Percentiles rank a stretch among this genome's conserved stretches.
Conservation (phyloP, 306 rosid species). For the Cucurbita pepo region DNA sequence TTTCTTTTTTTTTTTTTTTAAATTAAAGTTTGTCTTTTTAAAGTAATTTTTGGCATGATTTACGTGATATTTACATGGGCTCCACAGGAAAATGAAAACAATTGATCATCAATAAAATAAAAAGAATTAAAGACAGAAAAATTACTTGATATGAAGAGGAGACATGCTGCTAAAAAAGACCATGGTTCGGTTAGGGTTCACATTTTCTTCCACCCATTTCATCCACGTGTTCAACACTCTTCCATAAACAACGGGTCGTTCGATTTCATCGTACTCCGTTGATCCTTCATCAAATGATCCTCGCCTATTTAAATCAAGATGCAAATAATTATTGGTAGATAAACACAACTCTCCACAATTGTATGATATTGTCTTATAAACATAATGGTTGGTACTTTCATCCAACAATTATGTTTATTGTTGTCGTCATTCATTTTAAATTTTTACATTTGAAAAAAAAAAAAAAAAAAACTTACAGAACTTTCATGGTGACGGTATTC, state of each 20-base stretch:
- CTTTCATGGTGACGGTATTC: conserved; percentile 70
- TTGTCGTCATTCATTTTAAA: no score
- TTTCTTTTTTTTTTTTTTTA: not conserved
- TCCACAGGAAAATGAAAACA: not conserved
- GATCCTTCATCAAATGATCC: conserved; percentile 75
- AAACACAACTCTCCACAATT: no score
- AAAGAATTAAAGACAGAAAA: not conserved
- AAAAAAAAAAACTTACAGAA: conserved; percentile 42
- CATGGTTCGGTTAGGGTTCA: conserved; percentile 60
- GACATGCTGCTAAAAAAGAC: conserved; percentile 84
- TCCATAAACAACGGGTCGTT: conserved; percentile 45
- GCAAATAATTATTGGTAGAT: no score
- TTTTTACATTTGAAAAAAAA: no score
- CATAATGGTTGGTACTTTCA: no score
- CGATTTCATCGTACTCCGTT: conserved; percentile 58
- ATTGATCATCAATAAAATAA: not conserved
- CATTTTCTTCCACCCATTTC: conserved; percentile 58
- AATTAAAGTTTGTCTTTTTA: not conserved
- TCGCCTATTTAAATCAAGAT: conserved; percentile 28
- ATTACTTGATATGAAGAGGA: conserved; percentile 91
- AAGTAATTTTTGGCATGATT: not conserved
- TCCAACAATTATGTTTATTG: no score
- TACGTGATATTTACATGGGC: not conserved
- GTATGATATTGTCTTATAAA: no score
- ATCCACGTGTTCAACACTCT: conserved; percentile 75